Evolutionary conservation across 1,284 basidiomycete genomes (phyloP).

Genomic region (Coniferiporia weirii): DNA sequence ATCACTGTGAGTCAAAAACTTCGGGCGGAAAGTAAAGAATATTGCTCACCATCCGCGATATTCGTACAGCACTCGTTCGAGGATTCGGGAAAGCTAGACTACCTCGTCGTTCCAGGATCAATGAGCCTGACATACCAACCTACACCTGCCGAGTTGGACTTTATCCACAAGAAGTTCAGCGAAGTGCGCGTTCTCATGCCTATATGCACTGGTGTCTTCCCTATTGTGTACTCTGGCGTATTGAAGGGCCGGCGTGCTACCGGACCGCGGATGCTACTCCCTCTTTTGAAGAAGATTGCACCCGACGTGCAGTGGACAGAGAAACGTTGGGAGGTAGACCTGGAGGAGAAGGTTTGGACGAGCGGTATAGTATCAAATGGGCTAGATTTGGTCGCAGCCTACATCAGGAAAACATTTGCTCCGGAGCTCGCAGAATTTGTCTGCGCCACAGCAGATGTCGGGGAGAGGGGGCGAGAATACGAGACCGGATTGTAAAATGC

Average conservation of each 20-base stretch:
- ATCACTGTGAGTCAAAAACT: not conserved
- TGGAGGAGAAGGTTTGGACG: constrained; percentile 2
- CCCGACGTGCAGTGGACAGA: constrained; percentile 4
- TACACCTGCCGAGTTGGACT: not conserved
- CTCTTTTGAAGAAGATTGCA: not conserved
- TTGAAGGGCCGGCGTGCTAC: not conserved
- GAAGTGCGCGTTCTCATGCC: not conserved
- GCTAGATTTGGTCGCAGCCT: not conserved
- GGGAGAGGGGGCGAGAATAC: not conserved
- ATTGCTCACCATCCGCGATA: not conserved
- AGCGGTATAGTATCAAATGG: not conserved
- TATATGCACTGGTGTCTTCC: constrained; percentile 1
- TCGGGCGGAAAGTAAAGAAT: not conserved
- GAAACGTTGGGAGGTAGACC: not conserved
- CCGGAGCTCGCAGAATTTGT: not conserved
- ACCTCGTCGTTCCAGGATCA: constrained; percentile 1
- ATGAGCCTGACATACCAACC: not conserved
- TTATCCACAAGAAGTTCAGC: not conserved
- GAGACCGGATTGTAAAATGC: not conserved
- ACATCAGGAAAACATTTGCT: not conserved
- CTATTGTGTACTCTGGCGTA: not conserved
- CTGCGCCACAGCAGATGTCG: not conserved
- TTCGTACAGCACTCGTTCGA: not conserved
- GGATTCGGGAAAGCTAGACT: not conserved
- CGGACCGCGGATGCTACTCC: not conserved